These are phyloP conservation scores for Diddensiella santjacobensis DNA, from an alignment of 805 yeast genomes.

Conservation along the genomic window DNA sequence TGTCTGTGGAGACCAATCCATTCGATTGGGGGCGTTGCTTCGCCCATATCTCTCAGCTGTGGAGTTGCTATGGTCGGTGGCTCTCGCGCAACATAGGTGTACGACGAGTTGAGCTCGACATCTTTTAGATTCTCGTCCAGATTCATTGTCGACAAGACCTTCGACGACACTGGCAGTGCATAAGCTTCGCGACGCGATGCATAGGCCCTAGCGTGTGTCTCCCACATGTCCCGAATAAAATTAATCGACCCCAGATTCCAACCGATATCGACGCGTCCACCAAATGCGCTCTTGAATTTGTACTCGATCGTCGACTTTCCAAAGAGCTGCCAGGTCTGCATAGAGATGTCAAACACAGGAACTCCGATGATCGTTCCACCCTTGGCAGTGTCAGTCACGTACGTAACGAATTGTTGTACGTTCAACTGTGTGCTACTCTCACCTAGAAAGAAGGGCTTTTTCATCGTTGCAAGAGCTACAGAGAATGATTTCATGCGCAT, in stretches of 20 bases:
- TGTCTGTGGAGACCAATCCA: constrained; percentile 95
- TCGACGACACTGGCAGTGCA: constrained; percentile 12
- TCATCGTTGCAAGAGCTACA: constrained; percentile 63
- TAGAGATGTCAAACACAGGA: constrained; percentile 69
- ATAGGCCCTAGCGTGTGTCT: constrained; percentile 73
- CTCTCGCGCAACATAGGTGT: constrained; percentile 55
- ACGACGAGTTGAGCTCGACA: constrained; percentile 42
- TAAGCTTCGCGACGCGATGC: constrained; percentile 51
- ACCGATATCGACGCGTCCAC: constrained; percentile 82
- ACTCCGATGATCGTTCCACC: constrained; percentile 81
- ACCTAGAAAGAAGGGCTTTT: constrained; percentile 40
- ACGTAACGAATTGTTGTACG: constrained; percentile 52
- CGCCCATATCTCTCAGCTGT: constrained; percentile 84
- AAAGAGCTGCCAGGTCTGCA: constrained; percentile 66
- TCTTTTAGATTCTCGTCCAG: constrained; percentile 44
- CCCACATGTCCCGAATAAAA: constrained; percentile 89
- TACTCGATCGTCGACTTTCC: constrained; percentile 58
- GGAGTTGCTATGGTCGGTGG: constrained; percentile 88
- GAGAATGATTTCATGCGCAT: constrained; percentile 59
- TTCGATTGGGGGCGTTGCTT: constrained; percentile 96
- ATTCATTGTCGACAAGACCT: constrained; percentile 13
- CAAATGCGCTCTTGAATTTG: constrained; percentile 67
- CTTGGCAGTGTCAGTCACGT: constrained; percentile 50
- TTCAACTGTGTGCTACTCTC: constrained; percentile 31
- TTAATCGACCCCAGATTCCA: constrained; percentile 94